A percentile compares a stretch with the other conserved stretches of the same genome.
phyloP scores from a whole-genome alignment of 2,329 filamentous ascomycete species.

The Claviceps africana region DNA sequence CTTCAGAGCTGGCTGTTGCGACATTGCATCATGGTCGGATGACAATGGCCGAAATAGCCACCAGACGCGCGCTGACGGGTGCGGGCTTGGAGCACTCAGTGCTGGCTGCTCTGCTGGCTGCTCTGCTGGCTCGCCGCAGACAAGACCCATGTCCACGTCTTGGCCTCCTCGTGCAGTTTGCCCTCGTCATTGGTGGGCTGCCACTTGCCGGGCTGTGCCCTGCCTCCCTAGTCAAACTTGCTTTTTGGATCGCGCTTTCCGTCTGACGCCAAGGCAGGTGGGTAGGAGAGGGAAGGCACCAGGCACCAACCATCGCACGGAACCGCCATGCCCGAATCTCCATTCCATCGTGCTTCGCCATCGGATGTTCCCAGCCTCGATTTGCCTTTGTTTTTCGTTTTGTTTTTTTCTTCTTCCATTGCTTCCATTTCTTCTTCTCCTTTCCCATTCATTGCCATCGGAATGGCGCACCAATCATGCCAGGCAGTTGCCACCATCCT shows the following conservation, averaged over 20 bases:
- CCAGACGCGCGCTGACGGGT: too few species aligned
- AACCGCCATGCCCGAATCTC: background rate
- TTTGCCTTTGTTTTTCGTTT: background rate
- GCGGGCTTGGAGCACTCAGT: too few species aligned
- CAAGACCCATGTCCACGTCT: too few species aligned
- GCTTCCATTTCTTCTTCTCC: too few species aligned
- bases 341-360: background rate
- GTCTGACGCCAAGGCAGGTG: background rate
- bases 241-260: background rate
- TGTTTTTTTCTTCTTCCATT: too few species aligned
- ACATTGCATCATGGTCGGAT: too few species aligned
- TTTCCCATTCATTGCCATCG: background rate
- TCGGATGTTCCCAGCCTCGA: background rate
- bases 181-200: background rate
- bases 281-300: too few species aligned
- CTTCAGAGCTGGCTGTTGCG: too few species aligned
- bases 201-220: background rate
- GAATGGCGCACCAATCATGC: background rate
- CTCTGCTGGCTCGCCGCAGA: slow-evolving; percentile 32
- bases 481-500: too few species aligned
- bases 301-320: too few species aligned
- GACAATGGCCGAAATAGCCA: too few species aligned
- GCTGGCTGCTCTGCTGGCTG: too few species aligned
- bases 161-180: background rate
- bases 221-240: background rate